Base-by-base conservation (phyloP, 2,329 filamentous ascomycete species). In the Hyphodiscus sp. region DNA sequence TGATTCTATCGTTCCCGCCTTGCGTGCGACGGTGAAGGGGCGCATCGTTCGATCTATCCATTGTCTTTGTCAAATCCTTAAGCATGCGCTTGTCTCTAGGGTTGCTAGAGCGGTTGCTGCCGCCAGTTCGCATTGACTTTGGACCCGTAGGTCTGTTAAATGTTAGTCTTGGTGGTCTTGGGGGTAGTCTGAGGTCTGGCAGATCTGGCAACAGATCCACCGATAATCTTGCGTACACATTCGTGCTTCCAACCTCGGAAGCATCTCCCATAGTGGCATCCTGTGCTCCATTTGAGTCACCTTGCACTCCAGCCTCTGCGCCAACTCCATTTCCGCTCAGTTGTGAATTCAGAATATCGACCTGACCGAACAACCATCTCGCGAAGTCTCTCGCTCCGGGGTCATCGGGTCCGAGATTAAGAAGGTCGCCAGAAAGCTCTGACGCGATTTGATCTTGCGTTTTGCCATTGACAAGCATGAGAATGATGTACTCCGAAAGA, bases 401-500 rank as follows among this genome's bases (percentile, higher is more conserved):
- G 63, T 96, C 92, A 56, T 95, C 91, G 46, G 90, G 84, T 2
- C 83, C 83, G 4, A 96, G 80, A 53, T 84, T 84, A 2, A 99
- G 80, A 43, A 99, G 80, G 64, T 99, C 94, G 60, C 85, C 87
- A 1, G 91, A 87, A 15, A 99, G 82, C 69, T 99, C 94, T 44
- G 82, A 76, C 10, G 91, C 87, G 61, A 99, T 92, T 68, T 96
- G 87, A 49, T 91, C 84, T 69, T 95, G 86, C 3, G 87, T 91
- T 72, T 96, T 96, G 65, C 91, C 90, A 73, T 96, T 97, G 58
- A 89, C 89, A 30, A 99, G 81, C 92, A 97, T 96, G 59, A 97
- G 82, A 55, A 97, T 87, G 62, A 99, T 94, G 74, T 97, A 99
- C 74, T 99, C 94, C 55, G 91, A 86, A 55, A 99, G 81, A 41